Percentiles rank a stretch among this genome's conserved stretches.
Evolutionary conservation across 768 basidiomycete genomes (phyloP).

Genomic region (Omphalotus guepiniiformis): DNA sequence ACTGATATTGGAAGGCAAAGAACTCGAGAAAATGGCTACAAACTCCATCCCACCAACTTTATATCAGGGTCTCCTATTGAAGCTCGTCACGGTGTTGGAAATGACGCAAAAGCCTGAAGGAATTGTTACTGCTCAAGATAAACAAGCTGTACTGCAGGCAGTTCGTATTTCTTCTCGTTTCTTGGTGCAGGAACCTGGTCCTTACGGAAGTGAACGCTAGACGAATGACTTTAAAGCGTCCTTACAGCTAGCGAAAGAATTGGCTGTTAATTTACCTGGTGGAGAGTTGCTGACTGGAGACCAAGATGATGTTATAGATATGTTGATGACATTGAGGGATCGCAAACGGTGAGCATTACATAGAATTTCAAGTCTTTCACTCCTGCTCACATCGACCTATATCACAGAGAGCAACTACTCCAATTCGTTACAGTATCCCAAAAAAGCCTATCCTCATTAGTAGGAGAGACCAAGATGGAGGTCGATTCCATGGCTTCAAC

Average conservation of each 20-base stretch:
- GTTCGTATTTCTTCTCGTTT: constrained; percentile 33
- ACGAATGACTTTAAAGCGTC: constrained; percentile 67
- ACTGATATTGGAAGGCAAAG: no score
- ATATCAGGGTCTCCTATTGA: constrained; percentile 55
- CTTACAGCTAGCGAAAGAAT: constrained; percentile 54
- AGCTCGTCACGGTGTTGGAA: constrained; percentile 57
- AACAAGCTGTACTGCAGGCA: constrained; percentile 63
- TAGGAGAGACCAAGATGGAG: not conserved
- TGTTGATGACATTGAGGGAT: constrained; percentile 60
- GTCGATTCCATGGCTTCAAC: not conserved
- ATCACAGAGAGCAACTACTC: no score
- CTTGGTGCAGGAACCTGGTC: not conserved
- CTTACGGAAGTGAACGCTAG: constrained; percentile 27
- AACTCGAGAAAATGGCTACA: no score
- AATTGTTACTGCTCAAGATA: constrained; percentile 49
- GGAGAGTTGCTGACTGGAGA: constrained; percentile 67
- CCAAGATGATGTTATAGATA: constrained; percentile 65
- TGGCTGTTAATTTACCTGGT: constrained; percentile 57
- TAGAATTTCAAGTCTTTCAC: no score
- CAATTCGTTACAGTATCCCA: no score
- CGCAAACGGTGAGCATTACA: constrained; percentile 64
- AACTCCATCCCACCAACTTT: constrained; percentile 29
- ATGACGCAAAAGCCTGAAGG: constrained; percentile 57
- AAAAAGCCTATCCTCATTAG: no score
- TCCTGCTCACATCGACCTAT: no score